A percentile compares a stretch with the other conserved stretches of the same genome.
Evolutionary conservation across 805 yeast genomes (phyloP).

Genomic region (Yueomyces sinensis): DNA sequence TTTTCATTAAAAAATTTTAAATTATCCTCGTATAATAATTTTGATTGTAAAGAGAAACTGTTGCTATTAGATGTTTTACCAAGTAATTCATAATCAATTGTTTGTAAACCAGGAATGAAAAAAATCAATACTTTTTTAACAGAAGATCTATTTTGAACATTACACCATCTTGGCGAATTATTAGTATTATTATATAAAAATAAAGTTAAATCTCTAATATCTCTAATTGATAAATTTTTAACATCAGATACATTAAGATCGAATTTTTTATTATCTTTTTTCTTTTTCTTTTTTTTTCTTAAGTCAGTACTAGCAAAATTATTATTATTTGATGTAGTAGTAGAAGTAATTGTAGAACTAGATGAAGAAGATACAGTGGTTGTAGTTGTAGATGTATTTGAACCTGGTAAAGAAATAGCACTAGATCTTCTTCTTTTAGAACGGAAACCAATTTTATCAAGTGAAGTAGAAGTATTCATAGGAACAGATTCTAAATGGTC

Average conservation of each 20-base stretch:
- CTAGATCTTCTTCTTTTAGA: neutral
- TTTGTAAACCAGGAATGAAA: conserved; percentile 51
- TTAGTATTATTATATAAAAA: conserved; percentile 30
- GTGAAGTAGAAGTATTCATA: neutral
- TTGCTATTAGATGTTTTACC: conserved; percentile 4
- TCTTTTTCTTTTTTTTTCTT: conserved; percentile 22
- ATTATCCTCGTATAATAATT: conserved; percentile 2
- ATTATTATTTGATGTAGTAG: neutral
- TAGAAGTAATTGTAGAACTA: neutral
- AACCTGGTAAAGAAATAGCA: neutral
- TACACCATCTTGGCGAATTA: conserved; percentile 36
- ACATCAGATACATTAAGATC: conserved; percentile 20
- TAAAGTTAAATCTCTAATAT: conserved; percentile 34
- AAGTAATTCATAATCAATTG: conserved; percentile 28
- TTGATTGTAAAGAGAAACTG: conserved; percentile 4
- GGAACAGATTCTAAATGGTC: too few species aligned
- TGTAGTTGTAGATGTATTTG: neutral
- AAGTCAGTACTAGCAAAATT: neutral
- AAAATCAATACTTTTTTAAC: conserved; percentile 45
- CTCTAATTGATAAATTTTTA: conserved; percentile 24
- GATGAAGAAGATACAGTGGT: too few species aligned
- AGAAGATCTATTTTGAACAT: conserved; percentile 32
- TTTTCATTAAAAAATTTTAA: neutral
- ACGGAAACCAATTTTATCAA: neutral
- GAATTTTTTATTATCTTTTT: conserved; percentile 16